phyloP scores from a whole-genome alignment of 441 rosid genomes.

The Gossypium gossypioides region DNA sequence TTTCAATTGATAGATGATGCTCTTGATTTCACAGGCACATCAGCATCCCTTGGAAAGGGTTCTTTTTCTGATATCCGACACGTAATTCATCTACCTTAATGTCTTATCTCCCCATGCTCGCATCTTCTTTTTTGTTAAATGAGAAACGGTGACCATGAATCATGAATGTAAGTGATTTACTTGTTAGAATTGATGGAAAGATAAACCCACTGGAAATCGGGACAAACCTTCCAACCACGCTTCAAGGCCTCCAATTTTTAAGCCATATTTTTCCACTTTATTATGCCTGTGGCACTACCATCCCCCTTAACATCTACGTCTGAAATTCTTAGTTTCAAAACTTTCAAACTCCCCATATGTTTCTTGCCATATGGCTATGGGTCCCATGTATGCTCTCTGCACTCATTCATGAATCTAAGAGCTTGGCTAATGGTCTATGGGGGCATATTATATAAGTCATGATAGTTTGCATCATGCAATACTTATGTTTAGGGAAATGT shows the following conservation, averaged over 20 bases:
- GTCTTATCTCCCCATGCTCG: neutral
- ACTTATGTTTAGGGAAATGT: neutral
- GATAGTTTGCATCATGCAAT: neutral
- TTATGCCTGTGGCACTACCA: neutral
- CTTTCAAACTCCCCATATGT: neutral
- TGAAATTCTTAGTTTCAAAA: neutral
- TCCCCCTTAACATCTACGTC: neutral
- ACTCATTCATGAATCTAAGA: neutral
- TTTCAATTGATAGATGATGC: slow-evolving; percentile 87
- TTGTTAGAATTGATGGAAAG: neutral
- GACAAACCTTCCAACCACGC: neutral
- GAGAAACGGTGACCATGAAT: neutral
- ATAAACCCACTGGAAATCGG: neutral
- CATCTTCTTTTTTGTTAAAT: neutral
- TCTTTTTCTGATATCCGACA: slow-evolving; percentile 78
- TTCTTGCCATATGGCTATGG: neutral
- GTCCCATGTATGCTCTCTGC: neutral
- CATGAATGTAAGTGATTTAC: neutral
- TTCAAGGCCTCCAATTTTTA: neutral
- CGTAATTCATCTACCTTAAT: slow-evolving; percentile 33
- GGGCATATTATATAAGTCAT: neutral
- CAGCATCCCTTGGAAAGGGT: slow-evolving; percentile 89
- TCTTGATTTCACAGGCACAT: slow-evolving; percentile 91
- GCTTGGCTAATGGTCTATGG: neutral
- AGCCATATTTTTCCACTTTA: neutral